Evolutionary conservation across 345 rosid species (phyloP).

Genomic region (Murraya paniculata): DNA sequence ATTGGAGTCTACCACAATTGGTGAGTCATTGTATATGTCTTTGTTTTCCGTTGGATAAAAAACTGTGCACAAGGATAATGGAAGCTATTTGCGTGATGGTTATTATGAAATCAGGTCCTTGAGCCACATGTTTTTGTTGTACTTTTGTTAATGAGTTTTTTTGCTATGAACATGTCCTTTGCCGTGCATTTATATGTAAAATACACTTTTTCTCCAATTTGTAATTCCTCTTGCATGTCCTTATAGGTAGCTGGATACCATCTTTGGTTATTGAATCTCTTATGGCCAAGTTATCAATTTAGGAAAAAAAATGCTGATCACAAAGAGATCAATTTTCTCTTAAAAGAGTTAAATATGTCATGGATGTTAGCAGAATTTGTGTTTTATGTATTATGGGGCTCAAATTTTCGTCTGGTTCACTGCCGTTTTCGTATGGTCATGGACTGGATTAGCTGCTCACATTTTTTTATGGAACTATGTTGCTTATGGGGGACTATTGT

Average conservation of each 20-base stretch:
- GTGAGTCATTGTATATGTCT: conserved; percentile 35
- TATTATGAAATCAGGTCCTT: neutral
- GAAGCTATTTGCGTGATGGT: neutral
- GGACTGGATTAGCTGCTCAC: neutral
- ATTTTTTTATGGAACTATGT: neutral
- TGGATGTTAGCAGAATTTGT: neutral
- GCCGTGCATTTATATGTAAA: neutral
- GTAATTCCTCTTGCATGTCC: neutral
- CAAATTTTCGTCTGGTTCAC: neutral
- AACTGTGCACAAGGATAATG: neutral
- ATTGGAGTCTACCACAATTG: conserved; percentile 86
- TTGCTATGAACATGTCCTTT: neutral
- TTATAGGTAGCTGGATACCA: neutral
- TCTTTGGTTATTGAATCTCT: neutral
- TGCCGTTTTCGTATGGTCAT: neutral
- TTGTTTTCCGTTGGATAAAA: neutral
- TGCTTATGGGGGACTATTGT: neutral
- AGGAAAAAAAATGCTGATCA: neutral
- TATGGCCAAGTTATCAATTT: neutral
- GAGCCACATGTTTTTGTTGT: neutral
- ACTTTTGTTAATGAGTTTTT: neutral
- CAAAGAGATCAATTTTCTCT: neutral
- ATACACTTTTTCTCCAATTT: neutral
- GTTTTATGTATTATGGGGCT: neutral
- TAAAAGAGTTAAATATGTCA: neutral